A percentile compares a stretch with the other conserved stretches of the same genome.
phyloP scores from a whole-genome alignment of 1,284 basidiomycete genomes.

The Paramarasmius palmivorus region DNA sequence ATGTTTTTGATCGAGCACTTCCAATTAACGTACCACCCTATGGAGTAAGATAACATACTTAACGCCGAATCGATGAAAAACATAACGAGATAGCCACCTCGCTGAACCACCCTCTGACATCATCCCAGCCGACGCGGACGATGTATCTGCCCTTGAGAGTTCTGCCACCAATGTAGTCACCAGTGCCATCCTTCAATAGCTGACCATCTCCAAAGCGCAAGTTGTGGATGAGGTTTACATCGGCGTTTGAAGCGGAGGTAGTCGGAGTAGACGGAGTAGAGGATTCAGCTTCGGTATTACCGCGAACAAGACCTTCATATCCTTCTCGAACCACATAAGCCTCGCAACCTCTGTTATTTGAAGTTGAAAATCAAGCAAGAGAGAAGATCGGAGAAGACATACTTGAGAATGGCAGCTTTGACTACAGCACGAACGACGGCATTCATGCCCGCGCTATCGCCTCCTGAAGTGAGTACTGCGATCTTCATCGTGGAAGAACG shows the following conservation, averaged over 20 bases:
- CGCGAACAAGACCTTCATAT: conserved; percentile 91
- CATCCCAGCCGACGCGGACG: conserved; percentile 97
- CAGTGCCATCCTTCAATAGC: conserved; percentile 88
- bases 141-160: conserved; percentile 92
- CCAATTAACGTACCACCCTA: conserved; percentile 96
- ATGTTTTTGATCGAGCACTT: conserved; percentile 87
- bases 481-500: conserved; percentile 59
- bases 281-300: conserved; percentile 50
- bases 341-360: conserved; percentile 76
- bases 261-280: conserved; percentile 14
- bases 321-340: conserved; percentile 95
- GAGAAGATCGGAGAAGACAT: conserved; percentile 8
- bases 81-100: conserved; percentile 51
- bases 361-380: conserved; percentile 11
- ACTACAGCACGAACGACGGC: conserved; percentile 91
- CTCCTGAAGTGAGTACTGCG: conserved; percentile 94
- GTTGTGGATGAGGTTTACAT: conserved; percentile 59
- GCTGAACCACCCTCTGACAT: conserved; percentile 93
- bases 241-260: conserved; percentile 22
- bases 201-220: conserved; percentile 91
- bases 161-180: conserved; percentile 69
- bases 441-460: conserved; percentile 98
- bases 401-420: conserved; percentile 88
- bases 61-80: conserved; percentile 1
- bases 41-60: conserved; percentile 1